Conservation (phyloP, 768 basidiomycete genomes). For the Clitopilus passeckerianus region DNA sequence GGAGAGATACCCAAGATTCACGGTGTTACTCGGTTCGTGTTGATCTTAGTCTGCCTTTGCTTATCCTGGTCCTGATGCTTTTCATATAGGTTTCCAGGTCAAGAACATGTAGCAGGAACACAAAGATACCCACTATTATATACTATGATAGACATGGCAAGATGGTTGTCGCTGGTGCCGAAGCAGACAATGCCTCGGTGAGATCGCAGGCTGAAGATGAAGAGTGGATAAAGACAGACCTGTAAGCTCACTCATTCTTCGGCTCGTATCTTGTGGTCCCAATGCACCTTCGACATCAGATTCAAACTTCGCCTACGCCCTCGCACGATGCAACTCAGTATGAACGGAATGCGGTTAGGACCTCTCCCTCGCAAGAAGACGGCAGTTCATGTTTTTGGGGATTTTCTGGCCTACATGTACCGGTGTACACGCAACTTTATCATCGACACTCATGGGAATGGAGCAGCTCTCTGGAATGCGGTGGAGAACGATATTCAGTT, state of each 20-base stretch:
- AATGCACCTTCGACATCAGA: conserved; percentile 25
- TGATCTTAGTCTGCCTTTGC: neutral
- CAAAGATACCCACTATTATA: conserved; percentile 76
- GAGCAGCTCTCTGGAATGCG: conserved; percentile 60
- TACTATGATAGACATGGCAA: conserved; percentile 65
- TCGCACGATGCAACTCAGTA: conserved; percentile 71
- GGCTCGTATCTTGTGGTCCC: neutral
- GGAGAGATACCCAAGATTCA: conserved; percentile 78
- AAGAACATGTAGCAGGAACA: conserved; percentile 85
- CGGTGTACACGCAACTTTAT: conserved; percentile 73
- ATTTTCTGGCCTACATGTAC: conserved; percentile 73
- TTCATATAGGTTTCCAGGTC: conserved; percentile 64
- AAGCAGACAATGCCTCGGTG: conserved; percentile 60
- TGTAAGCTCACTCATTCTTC: conserved; percentile 41
- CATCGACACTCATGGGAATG: conserved; percentile 79
- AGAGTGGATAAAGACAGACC: conserved; percentile 68
- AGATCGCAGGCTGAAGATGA: conserved; percentile 71
- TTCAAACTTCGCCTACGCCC: conserved; percentile 81
- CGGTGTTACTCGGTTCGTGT: conserved; percentile 67
- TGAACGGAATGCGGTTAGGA: conserved; percentile 80
- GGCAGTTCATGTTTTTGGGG: conserved; percentile 73
- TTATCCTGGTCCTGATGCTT: conserved; percentile 7
- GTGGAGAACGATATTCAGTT: conserved; percentile 69
- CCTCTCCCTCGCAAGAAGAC: conserved; percentile 62
- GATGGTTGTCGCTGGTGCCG: conserved; percentile 72